phyloP scores from a whole-genome alignment of 257 asterid genomes.

The Solanum okadae region DNA sequence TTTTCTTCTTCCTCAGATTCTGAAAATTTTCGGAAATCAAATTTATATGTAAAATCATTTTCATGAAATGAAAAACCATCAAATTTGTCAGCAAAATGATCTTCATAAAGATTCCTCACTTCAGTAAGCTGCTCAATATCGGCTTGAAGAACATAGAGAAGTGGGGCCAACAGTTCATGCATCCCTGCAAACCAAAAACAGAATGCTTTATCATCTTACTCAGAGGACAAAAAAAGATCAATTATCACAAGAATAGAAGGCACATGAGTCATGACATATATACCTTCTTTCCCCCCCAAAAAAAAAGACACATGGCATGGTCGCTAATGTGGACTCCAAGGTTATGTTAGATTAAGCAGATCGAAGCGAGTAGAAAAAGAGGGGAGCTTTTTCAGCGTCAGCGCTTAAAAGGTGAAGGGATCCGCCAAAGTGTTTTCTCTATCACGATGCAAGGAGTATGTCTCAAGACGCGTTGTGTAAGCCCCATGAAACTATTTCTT shows the following conservation, averaged over 20 bases:
- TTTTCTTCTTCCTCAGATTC: not conserved
- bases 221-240: not conserved
- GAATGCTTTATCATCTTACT: not conserved
- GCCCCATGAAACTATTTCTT: not conserved
- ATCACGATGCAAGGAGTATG: not conserved
- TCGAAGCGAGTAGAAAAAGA: not conserved
- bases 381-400: not conserved
- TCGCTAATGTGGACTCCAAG: not conserved
- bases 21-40: not conserved
- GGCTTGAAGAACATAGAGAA: not conserved
- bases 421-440: not conserved
- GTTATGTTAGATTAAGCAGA: not conserved
- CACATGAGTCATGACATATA: not conserved
- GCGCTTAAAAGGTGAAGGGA: not conserved
- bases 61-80: not conserved
- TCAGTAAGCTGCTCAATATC: not conserved
- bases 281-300: not conserved
- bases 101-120: not conserved
- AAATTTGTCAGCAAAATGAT: not conserved
- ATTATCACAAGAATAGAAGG: not conserved
- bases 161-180: not conserved
- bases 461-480: not conserved
- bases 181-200: not conserved
- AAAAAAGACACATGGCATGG: not conserved
- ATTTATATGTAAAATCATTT: not conserved